phyloP scores from a whole-genome alignment of 2,329 filamentous ascomycete species.

The Aureobasidium sp. region DNA sequence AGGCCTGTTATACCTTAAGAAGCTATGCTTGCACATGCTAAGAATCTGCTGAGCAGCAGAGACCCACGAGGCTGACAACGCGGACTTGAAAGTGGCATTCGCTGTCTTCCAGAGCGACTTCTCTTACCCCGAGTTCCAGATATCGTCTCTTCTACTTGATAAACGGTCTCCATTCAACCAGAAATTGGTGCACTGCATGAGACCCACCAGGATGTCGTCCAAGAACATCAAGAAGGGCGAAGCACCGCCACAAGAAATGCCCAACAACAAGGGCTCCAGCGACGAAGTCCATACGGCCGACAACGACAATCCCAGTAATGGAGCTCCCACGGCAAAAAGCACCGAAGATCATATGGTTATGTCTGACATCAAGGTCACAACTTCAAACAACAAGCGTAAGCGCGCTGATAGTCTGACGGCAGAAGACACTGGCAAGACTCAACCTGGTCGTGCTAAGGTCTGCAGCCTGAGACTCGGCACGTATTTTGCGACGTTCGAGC shows the following conservation, averaged over 20 bases:
- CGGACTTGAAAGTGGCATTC: not conserved
- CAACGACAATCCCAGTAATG: fast-evolving
- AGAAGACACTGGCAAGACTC: not conserved
- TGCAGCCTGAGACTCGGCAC: not conserved
- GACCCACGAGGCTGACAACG: not conserved
- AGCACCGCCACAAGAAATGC: too few relatives aligned
- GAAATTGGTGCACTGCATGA: not conserved
- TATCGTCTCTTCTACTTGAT: too few relatives aligned
- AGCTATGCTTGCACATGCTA: not conserved
- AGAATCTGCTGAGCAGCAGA: not conserved
- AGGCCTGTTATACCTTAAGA: not conserved
- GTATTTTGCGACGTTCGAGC: not conserved
- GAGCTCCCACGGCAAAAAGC: not conserved
- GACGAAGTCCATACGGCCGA: too few relatives aligned
- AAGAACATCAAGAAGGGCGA: not conserved
- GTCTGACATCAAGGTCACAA: not conserved
- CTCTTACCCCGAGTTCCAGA: not conserved
- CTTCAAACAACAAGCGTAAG: not conserved
- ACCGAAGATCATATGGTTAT: not conserved
- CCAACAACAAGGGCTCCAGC: not conserved
- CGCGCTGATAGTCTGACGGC: not conserved
- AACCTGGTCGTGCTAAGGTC: not conserved
- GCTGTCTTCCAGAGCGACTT: not conserved
- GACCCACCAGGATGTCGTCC: not conserved
- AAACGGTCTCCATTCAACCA: not conserved